Conservation (phyloP, 2,329 filamentous ascomycete species). For the Hirsutella thompsonii region DNA sequence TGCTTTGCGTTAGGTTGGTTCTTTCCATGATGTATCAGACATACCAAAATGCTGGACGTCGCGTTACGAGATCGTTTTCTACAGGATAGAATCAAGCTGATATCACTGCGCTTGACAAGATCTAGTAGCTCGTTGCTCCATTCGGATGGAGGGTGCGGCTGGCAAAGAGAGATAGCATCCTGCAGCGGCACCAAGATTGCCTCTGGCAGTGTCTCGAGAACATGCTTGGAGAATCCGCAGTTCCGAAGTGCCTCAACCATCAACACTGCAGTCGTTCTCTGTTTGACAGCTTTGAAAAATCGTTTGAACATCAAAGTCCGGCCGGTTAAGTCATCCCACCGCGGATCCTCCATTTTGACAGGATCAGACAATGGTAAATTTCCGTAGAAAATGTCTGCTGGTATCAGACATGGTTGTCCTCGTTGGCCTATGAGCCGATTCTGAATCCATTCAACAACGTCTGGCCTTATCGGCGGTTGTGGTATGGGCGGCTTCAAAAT, state of each 20-base stretch:
- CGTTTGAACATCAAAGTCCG: slow-evolving; percentile 57
- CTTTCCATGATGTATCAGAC: background rate
- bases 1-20: background rate
- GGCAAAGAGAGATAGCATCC: slow-evolving; percentile 75
- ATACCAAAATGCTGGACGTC: slow-evolving; percentile 27
- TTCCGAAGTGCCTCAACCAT: slow-evolving; percentile 63
- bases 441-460: slow-evolving; percentile 42
- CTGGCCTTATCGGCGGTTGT: slow-evolving; percentile 20
- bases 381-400: slow-evolving; percentile 31
- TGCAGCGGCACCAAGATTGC: slow-evolving; percentile 68
- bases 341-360: slow-evolving; percentile 21
- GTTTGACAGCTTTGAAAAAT: slow-evolving; percentile 48
- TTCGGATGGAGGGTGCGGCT: slow-evolving; percentile 63
- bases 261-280: slow-evolving; percentile 39
- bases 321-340: slow-evolving; percentile 41
- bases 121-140: slow-evolving; percentile 63
- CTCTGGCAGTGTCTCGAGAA: slow-evolving; percentile 77
- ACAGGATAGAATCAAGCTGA: slow-evolving; percentile 51
- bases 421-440: slow-evolving; percentile 26
- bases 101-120: slow-evolving; percentile 70
- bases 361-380: slow-evolving; percentile 20
- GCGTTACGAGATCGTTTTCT: slow-evolving; percentile 14
- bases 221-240: slow-evolving; percentile 50
- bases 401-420: slow-evolving; percentile 25
- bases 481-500: slow-evolving; percentile 18